Evolutionary conservation across 73 alveolate species (phyloP).

Genomic region (Effrenium voratum): DNA sequence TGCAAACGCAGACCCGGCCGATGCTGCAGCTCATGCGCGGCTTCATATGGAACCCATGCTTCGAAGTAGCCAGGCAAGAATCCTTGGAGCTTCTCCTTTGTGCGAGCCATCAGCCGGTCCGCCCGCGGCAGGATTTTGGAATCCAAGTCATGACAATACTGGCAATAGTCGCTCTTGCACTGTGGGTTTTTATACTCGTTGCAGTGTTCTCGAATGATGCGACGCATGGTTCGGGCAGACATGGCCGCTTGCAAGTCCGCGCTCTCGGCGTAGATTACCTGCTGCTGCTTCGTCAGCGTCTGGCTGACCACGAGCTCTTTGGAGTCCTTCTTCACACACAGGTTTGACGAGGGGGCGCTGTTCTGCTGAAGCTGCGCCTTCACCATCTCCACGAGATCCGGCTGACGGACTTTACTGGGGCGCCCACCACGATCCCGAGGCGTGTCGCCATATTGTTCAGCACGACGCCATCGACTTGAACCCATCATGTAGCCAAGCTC

Average conservation of each 20-base stretch:
- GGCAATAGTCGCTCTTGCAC: background rate
- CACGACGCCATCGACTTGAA: background rate
- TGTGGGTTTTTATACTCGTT: background rate
- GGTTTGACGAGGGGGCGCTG: background rate
- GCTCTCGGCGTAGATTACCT: background rate
- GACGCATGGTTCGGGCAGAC: background rate
- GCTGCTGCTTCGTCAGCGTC: background rate
- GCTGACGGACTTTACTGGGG: background rate
- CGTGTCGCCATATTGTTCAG: background rate
- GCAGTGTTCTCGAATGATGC: background rate
- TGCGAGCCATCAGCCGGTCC: background rate
- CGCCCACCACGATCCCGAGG: background rate
- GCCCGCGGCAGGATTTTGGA: background rate
- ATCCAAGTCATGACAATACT: background rate
- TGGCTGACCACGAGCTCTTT: background rate
- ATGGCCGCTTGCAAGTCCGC: background rate
- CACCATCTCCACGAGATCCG: background rate
- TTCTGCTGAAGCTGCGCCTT: background rate
- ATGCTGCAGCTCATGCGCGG: background rate
- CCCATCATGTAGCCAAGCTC: background rate
- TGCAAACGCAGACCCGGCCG: background rate
- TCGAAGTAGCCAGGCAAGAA: background rate
- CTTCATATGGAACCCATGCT: background rate
- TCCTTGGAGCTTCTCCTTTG: background rate
- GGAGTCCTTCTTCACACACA: background rate